Evolutionary conservation across 352 stramenopile species (phyloP).

Genomic region (Pythium guiyangense): DNA sequence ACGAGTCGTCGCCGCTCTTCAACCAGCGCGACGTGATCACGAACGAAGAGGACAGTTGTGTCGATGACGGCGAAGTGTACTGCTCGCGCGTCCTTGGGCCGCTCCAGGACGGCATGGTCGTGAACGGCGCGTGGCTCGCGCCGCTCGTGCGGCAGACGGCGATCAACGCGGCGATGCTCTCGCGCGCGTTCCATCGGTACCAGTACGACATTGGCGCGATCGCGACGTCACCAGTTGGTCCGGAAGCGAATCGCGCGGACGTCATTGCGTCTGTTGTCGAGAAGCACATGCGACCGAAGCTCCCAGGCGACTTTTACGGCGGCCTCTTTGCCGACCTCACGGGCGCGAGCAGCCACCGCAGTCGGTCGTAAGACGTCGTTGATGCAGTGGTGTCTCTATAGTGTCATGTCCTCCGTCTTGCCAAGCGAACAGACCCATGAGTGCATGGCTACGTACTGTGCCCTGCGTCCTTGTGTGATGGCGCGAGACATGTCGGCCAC

Average conservation of each 20-base stretch:
- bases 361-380: background rate
- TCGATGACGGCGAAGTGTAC: constrained; percentile 79
- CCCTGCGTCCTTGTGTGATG: too few relatives aligned
- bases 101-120: constrained; percentile 79
- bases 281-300: constrained; percentile 77
- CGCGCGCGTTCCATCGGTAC: constrained; percentile 65
- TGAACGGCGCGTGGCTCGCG: constrained; percentile 77
- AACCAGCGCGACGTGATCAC: constrained; percentile 68
- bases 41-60: constrained; percentile 67
- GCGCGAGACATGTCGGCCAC: background rate
- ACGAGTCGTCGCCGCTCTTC: constrained; percentile 77
- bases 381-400: too few relatives aligned
- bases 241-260: constrained; percentile 68
- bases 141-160: constrained; percentile 80
- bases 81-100: constrained; percentile 77
- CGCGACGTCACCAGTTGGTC: constrained; percentile 50
- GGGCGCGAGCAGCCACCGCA: constrained; percentile 2
- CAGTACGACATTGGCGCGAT: constrained; percentile 71
- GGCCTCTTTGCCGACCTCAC: constrained; percentile 66
- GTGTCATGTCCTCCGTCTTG: too few relatives aligned
- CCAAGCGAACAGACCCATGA: too few relatives aligned
- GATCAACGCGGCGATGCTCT: constrained; percentile 74
- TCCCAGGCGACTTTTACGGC: constrained; percentile 85
- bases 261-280: constrained; percentile 69
- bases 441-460: too few relatives aligned